A percentile compares a stretch with the other conserved stretches of the same genome.
These are phyloP conservation scores for Candida khao-thaluensis DNA, from an alignment of 805 yeast species.

Conservation along the genomic window DNA sequence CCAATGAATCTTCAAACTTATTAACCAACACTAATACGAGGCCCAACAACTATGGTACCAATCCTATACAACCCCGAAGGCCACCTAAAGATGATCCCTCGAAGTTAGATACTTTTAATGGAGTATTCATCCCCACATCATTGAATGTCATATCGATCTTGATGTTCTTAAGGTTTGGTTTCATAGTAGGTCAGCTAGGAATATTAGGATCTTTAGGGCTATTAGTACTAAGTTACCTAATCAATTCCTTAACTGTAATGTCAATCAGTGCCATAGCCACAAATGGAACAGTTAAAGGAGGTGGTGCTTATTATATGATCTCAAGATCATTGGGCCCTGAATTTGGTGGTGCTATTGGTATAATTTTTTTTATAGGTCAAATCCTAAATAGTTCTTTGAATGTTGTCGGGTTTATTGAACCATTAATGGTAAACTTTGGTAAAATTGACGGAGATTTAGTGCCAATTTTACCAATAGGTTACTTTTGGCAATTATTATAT, in stretches of 20 bases:
- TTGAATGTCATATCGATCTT: slow-evolving; percentile 89
- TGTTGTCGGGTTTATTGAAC: slow-evolving; percentile 94
- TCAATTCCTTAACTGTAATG: slow-evolving; percentile 80
- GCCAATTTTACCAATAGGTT: slow-evolving; percentile 64
- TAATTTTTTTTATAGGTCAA: slow-evolving; percentile 93
- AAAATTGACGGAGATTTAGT: slow-evolving; percentile 52
- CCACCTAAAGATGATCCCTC: neutral
- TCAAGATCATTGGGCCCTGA: slow-evolving; percentile 95
- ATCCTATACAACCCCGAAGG: too few relatives aligned
- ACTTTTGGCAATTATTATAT: slow-evolving; percentile 67
- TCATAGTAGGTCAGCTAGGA: slow-evolving; percentile 93
- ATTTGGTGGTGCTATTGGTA: slow-evolving; percentile 96
- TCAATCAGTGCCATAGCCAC: slow-evolving; percentile 96
- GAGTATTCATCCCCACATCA: slow-evolving; percentile 92
- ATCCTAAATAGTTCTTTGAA: slow-evolving; percentile 88
- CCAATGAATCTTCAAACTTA: slow-evolving; percentile 4
- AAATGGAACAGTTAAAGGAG: slow-evolving; percentile 95
- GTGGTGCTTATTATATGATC: slow-evolving; percentile 98
- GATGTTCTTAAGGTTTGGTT: slow-evolving; percentile 95
- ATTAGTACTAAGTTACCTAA: slow-evolving; percentile 69
- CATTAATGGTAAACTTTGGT: slow-evolving; percentile 80
- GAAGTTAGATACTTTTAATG: slow-evolving; percentile 79
- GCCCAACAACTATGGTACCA: too few relatives aligned
- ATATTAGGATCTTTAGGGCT: slow-evolving; percentile 71
- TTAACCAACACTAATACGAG: too few relatives aligned